phyloP scores from a whole-genome alignment of 2,329 filamentous ascomycete species.

The Fusarium verticillioides region DNA sequence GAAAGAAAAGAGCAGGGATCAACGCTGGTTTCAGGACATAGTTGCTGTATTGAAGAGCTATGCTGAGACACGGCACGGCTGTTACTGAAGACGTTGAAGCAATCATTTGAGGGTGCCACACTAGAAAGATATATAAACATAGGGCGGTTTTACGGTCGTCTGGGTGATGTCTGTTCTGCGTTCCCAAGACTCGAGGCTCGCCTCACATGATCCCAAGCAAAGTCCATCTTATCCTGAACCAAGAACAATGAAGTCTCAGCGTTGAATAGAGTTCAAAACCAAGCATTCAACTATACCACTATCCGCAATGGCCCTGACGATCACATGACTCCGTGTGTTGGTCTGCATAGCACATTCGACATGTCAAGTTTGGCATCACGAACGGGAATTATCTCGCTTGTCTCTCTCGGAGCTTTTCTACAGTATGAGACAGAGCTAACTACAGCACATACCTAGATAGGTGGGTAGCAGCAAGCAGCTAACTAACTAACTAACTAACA shows the following conservation, averaged over 20 bases:
- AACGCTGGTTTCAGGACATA: background rate
- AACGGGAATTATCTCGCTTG: background rate
- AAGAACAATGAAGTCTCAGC: background rate
- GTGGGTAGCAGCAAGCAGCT: background rate
- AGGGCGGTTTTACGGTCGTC: background rate
- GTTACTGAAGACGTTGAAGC: background rate
- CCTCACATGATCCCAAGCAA: background rate
- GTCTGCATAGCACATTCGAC: background rate
- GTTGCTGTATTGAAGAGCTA: background rate
- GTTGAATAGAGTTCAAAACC: background rate
- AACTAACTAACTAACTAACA: background rate
- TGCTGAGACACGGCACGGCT: constrained; percentile 18
- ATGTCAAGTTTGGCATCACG: background rate
- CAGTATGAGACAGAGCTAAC: constrained; percentile 2
- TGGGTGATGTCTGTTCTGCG: background rate
- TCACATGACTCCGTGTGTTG: background rate
- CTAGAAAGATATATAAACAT: constrained; percentile 9
- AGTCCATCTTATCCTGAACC: constrained; percentile 1
- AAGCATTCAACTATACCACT: background rate
- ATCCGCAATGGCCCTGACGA: constrained; percentile 6
- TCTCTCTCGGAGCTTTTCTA: constrained; percentile 19
- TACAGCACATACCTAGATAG: background rate
- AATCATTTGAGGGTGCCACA: background rate
- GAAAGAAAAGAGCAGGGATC: constrained; percentile 1
- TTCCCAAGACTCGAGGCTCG: constrained; percentile 5